Base-by-base conservation (phyloP, 129 eudicot genomes). In the Flaveria sonorensis region DNA sequence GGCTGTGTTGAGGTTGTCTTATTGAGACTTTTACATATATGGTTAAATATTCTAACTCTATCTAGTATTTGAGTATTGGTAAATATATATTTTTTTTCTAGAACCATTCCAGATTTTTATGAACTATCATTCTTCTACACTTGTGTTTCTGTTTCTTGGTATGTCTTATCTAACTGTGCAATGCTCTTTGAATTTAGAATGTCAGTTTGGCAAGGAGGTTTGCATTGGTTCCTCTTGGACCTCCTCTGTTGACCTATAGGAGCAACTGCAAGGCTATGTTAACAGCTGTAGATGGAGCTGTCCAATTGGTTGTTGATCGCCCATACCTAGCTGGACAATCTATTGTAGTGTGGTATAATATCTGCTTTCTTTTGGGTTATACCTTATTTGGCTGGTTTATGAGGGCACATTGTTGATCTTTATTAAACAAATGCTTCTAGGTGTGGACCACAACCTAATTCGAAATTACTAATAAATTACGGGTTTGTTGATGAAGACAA, bases 361-460 rank as follows among this genome's bases (percentile, higher is more conserved):
- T 74, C 46, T 81, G 48, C 82, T 78, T 39, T 60, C 68, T 78
- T 61, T 70, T 70, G 60, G 39, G n/a, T 43, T 42, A 9, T 24
- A 42, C 10, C 48, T 6, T 15, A 18, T 19, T 15, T 19, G 42
- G 32, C 64, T 61, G 64, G 30, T 48, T 64, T 47, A 16, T 28
- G 18, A 48, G 79, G 45, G 52, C 26, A 68, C 45, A 13, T 9
- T 59, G 24, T 62, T 70, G 77, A 67, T 70, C 50, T 70, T 70
- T 60, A 32, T 10, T 50, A 46, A 55, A 18, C 65, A 61, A 11
- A 70, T 65, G 10, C 79, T 48, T 86, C 61, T 61, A 94, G 98
- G 98, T 94, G 98, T 82, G 98, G 98, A 19, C 98, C 98, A 56
- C 98, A 94, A 76, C 98, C 98, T 75, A 94, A 94, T 78, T 94